These are phyloP conservation scores for Ilyonectria sp. DNA, from an alignment of 2,329 filamentous ascomycete genomes.

Conservation along the genomic window DNA sequence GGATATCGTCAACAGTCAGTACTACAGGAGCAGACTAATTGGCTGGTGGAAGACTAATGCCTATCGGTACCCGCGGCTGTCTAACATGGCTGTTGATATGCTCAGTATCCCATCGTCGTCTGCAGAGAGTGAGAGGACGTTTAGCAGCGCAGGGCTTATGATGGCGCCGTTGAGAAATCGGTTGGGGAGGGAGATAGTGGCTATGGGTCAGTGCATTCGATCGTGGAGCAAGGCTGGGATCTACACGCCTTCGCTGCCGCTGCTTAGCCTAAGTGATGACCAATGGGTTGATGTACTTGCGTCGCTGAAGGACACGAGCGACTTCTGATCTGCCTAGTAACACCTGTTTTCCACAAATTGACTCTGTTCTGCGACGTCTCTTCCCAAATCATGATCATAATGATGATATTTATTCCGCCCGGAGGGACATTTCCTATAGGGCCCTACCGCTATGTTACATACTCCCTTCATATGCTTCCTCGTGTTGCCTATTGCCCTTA, in stretches of 20 bases:
- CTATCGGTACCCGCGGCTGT: background rate
- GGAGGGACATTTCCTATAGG: slow-evolving; percentile 9
- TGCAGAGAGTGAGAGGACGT: background rate
- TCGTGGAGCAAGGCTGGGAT: slow-evolving; percentile 5
- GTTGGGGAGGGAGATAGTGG: slow-evolving; percentile 6
- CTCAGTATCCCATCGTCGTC: slow-evolving; percentile 6
- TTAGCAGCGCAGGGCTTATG: slow-evolving; percentile 3
- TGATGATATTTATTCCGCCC: slow-evolving; percentile 16
- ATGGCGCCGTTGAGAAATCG: slow-evolving; percentile 8
- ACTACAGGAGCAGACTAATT: slow-evolving; percentile 5
- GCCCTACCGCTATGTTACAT: slow-evolving; percentile 9
- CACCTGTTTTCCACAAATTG: slow-evolving; percentile 1
- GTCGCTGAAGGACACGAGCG: too few relatives aligned
- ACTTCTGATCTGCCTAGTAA: background rate
- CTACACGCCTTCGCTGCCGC: background rate
- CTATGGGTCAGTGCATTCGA: slow-evolving; percentile 8
- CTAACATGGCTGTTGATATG: slow-evolving; percentile 5
- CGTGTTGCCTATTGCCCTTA: slow-evolving; percentile 10
- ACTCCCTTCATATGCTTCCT: slow-evolving; percentile 9
- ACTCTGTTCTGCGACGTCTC: too few relatives aligned
- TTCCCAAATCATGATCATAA: background rate
- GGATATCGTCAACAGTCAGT: background rate
- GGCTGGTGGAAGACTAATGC: background rate
- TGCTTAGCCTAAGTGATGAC: too few relatives aligned
- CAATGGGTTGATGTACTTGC: too few relatives aligned